Percentiles rank a stretch among this genome's conserved stretches.
Conservation (phyloP, 2,329 filamentous ascomycete species). For the Cryoendolithus antarcticus region DNA sequence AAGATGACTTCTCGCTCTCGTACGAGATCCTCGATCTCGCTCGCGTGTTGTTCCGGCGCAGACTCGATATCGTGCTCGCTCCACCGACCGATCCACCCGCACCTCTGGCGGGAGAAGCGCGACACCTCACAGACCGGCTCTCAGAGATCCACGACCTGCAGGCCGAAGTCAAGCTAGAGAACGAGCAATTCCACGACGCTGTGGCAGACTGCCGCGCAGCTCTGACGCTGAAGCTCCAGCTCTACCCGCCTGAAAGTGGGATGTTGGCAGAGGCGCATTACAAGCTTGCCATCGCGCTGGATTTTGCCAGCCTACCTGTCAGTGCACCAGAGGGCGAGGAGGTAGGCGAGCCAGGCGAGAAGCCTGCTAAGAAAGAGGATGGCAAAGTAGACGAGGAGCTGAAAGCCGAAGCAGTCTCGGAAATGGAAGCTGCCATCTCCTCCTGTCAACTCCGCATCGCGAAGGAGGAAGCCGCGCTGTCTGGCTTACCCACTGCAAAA, state of each 20-base stretch:
- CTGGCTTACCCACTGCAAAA: constrained; percentile 46
- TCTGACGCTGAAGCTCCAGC: constrained; percentile 62
- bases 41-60: constrained; percentile 46
- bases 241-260: constrained; percentile 70
- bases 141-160: constrained; percentile 90
- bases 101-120: too few relatives aligned
- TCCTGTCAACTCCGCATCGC: constrained; percentile 60
- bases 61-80: constrained; percentile 30
- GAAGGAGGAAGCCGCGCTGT: constrained; percentile 55
- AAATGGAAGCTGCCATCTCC: constrained; percentile 62
- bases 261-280: constrained; percentile 90
- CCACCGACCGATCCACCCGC: too few relatives aligned
- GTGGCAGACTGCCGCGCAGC: constrained; percentile 70
- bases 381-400: constrained; percentile 52
- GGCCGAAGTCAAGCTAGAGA: constrained; percentile 93
- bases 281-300: constrained; percentile 87
- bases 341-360: too few relatives aligned
- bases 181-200: constrained; percentile 82
- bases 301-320: constrained; percentile 73
- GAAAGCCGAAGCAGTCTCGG: constrained; percentile 55
- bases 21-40: constrained; percentile 53
- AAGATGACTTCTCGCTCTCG: constrained; percentile 51
- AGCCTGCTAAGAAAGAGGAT: constrained; percentile 22
- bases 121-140: constrained; percentile 66
- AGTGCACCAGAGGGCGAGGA: constrained; percentile 40